Conservation (phyloP, 257 asterid genomes). For the Catharanthus roseus region DNA sequence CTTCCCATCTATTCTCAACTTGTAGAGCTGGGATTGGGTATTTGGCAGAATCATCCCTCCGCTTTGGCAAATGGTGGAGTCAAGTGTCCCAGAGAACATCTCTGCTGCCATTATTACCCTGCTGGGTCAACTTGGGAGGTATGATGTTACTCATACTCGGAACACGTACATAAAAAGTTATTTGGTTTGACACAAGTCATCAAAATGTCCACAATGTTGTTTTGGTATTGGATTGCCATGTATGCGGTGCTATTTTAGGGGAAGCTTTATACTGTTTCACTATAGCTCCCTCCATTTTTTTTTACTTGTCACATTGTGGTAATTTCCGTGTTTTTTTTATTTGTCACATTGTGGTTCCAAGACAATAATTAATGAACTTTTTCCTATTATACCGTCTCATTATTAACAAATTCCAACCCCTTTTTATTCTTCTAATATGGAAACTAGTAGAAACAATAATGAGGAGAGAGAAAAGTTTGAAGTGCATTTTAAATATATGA, state of each 20-base stretch:
- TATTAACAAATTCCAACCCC: too few species aligned
- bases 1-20: slow-evolving; percentile 10
- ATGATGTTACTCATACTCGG: slow-evolving; percentile 6
- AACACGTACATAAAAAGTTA: background rate
- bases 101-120: slow-evolving; percentile 51
- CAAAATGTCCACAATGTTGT: background rate
- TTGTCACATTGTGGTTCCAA: too few species aligned
- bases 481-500: too few species aligned
- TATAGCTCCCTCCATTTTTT: too few species aligned
- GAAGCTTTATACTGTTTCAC: background rate
- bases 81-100: slow-evolving; percentile 34
- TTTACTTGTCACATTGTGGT: too few species aligned
- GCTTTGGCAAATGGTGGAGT: slow-evolving; percentile 43
- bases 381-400: too few species aligned
- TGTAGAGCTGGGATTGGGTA: slow-evolving; percentile 91
- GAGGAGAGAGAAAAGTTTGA: too few species aligned
- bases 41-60: slow-evolving; percentile 38
- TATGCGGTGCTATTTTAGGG: background rate
- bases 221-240: background rate
- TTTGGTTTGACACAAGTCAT: background rate
- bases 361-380: too few species aligned
- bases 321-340: too few species aligned
- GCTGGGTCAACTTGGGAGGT: slow-evolving; percentile 94
- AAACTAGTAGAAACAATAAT: too few species aligned
- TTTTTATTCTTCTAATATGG: too few species aligned